phyloP scores from a whole-genome alignment of 192 early-diverging fungal species.

The Phlyctochytrium bullatum region DNA sequence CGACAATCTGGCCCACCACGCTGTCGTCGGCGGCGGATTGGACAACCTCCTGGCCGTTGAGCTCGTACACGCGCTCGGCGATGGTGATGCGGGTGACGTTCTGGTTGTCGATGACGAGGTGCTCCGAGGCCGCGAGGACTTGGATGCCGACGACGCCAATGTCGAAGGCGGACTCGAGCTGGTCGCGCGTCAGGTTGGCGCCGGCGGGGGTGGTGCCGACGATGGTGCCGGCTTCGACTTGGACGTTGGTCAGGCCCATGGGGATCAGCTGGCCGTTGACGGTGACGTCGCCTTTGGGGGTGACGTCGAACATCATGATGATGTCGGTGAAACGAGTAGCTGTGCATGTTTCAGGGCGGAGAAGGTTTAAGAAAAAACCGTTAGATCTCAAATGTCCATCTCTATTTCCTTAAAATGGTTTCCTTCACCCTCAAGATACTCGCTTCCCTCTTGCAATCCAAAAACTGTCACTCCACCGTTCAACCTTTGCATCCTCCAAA shows the following conservation, averaged over 20 bases:
- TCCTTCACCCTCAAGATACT: too few species aligned
- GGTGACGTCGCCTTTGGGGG: conserved; percentile 22
- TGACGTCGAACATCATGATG: conserved; percentile 37
- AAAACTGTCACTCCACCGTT: too few species aligned
- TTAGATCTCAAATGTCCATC: too few species aligned
- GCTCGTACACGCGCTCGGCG: conserved; percentile 31
- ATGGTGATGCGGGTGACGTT: conserved; percentile 29
- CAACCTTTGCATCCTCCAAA: too few species aligned
- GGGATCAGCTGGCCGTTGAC: conserved; percentile 35
- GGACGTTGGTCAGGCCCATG: conserved; percentile 33
- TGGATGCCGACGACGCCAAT: conserved; percentile 35
- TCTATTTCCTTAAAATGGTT: too few species aligned
- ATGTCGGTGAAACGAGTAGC: conserved; percentile 28
- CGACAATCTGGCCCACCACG: conserved; percentile 35
- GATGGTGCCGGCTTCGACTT: conserved; percentile 33
- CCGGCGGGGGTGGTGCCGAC: conserved; percentile 21
- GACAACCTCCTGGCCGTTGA: conserved; percentile 29
- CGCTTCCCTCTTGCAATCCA: too few species aligned
- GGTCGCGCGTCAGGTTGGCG: conserved; percentile 11
- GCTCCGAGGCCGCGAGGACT: conserved; percentile 26
- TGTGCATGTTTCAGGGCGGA: not conserved
- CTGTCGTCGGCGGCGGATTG: conserved; percentile 14
- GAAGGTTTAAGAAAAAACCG: too few species aligned
- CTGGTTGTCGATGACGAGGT: conserved; percentile 10
- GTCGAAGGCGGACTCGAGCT: conserved; percentile 27